phyloP scores from a whole-genome alignment of 768 basidiomycete species.

The Suillus spraguei region DNA sequence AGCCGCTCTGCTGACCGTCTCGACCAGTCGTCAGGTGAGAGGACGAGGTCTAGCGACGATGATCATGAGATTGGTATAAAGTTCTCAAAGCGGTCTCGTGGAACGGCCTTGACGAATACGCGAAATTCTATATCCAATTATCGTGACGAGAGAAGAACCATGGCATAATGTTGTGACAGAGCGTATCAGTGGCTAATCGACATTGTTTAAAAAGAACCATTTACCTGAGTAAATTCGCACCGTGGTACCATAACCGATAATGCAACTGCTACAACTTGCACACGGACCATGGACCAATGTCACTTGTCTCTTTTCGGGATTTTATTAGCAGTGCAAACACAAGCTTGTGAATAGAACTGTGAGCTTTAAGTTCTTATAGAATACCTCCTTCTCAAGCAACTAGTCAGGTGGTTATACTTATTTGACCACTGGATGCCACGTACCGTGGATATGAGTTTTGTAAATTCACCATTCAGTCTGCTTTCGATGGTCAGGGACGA shows the following conservation, averaged over 20 bases:
- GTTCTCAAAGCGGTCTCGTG: neutral
- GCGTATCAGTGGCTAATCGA: neutral
- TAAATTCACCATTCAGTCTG: neutral
- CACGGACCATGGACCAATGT: neutral
- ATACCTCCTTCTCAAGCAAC: conserved; percentile 2
- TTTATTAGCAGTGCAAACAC: neutral
- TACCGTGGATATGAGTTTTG: neutral
- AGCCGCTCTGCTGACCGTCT: neutral
- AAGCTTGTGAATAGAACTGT: neutral
- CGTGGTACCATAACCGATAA: too few relatives aligned
- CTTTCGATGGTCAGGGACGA: neutral
- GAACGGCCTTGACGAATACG: neutral
- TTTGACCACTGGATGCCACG: neutral
- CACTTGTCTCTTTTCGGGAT: neutral
- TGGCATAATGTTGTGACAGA: neutral
- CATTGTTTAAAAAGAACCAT: too few relatives aligned
- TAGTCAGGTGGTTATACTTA: neutral
- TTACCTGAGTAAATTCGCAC: too few relatives aligned
- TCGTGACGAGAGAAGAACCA: neutral
- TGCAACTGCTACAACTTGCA: neutral
- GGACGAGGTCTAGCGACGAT: neutral
- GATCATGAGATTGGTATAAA: neutral
- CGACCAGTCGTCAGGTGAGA: neutral
- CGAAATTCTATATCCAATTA: neutral
- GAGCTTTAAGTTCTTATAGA: neutral